Base-by-base conservation (phyloP, 805 yeast species). In the Cyberlindnera euphorbiiphila region DNA sequence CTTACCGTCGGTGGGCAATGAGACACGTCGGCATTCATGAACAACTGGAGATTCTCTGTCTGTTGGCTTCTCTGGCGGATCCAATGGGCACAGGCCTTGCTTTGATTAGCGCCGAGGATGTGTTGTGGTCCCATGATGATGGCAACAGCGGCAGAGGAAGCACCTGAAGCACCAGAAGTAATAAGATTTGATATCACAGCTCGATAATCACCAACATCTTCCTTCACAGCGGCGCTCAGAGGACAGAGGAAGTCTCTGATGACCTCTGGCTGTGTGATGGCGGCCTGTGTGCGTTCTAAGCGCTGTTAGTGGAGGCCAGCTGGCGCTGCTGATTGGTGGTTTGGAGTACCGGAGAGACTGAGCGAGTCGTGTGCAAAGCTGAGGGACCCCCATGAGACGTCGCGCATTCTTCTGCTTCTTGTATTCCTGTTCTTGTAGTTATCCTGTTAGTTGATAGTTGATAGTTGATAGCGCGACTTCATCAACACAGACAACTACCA, bases 231-330 rank as follows among this genome's bases (percentile, higher is more conserved):
- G 5, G 22, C n/a, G 12, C 26, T 31, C 16, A 43, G 2, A 13
- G 47, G 47, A 16, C 42, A 37, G 26, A 43, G 37, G 31, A 43
- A 43, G 19, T 35, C 47, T 32, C 32, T 40, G 29, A 40, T 29
- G 16, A 43, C 44, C 24, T 43, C 47, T 12, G 47, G 47, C 30
- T 43, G 47, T 11, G 44, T 37, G 29, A 43, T 43, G 27, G 47
- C 47, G 18, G 41, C 47, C 34, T 43, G 44, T 18, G 42, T 35
- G 25, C 47, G 39, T 31, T 43, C 47, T 43, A 13, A 14, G n/a
- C 5, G 24, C 11, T 17, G 29, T 15, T 13, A 18, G 42, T 19
- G 24, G 18, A n/a, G 14, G 7, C 28, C 4, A 17, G 9, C 5
- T 4, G n/a, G 25, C 36, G 21, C n/a, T n/a, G n/a, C n/a, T n/a